phyloP scores from a whole-genome alignment of 345 rosid species.

The Dovyalis caffra region DNA sequence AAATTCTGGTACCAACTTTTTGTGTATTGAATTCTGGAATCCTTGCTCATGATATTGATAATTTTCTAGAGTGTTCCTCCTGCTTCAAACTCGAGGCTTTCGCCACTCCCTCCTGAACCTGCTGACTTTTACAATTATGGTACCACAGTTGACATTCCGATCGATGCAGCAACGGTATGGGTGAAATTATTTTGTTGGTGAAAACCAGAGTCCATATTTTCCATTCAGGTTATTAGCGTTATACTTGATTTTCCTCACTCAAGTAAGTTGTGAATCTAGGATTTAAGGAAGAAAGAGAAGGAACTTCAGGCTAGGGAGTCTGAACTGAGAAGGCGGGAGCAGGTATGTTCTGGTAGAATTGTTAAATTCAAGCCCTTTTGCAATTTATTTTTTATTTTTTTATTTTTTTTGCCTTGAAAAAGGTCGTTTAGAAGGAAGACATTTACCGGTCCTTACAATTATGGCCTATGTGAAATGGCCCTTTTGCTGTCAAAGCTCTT shows the following conservation, averaged over 20 bases:
- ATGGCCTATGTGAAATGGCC: neutral
- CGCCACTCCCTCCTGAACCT: slow-evolving; percentile 39
- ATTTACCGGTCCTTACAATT: neutral
- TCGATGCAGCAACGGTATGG: slow-evolving; percentile 24
- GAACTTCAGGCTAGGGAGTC: slow-evolving; percentile 34
- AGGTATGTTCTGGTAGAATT: slow-evolving; percentile 16
- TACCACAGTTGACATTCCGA: slow-evolving; percentile 35
- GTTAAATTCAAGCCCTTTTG: neutral
- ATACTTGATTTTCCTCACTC: neutral
- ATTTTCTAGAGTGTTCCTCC: slow-evolving; percentile 28
- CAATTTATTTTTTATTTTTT: neutral
- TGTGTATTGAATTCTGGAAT: neutral
- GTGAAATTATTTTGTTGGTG: neutral
- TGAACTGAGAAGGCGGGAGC: slow-evolving; percentile 32
- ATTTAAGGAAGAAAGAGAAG: slow-evolving; percentile 33
- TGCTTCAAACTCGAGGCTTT: slow-evolving; percentile 29
- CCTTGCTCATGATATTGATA: neutral
- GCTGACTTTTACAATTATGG: slow-evolving; percentile 31
- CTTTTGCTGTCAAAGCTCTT: neutral
- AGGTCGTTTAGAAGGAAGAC: neutral
- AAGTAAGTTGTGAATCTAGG: slow-evolving; percentile 9
- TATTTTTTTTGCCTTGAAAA: neutral
- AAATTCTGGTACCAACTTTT: neutral
- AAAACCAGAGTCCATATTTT: slow-evolving; percentile 2
- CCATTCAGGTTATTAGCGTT: neutral